Evolutionary conservation across 768 basidiomycete genomes (phyloP).

Genomic region (Roridomyces roridus): DNA sequence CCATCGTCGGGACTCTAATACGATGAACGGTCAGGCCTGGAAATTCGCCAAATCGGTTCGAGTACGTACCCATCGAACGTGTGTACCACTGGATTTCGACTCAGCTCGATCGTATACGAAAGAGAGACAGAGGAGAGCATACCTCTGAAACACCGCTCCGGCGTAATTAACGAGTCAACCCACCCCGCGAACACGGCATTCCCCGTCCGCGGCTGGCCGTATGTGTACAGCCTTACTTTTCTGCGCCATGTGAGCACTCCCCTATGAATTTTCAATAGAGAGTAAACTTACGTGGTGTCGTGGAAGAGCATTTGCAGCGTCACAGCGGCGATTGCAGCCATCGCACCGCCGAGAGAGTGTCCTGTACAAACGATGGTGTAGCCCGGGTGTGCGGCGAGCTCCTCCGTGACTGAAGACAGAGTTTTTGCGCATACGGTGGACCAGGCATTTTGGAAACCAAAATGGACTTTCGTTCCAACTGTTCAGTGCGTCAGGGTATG

Average conservation of each 20-base stretch:
- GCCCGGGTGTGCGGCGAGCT: slow-evolving; percentile 38
- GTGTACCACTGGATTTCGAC: slow-evolving; percentile 13
- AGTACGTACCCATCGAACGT: slow-evolving; percentile 19
- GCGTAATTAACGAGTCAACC: slow-evolving; percentile 12
- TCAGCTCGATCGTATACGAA: not conserved
- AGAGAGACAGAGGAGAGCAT: not conserved
- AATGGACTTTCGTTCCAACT: slow-evolving; percentile 17
- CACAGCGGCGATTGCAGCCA: slow-evolving; percentile 45
- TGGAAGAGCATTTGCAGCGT: slow-evolving; percentile 38
- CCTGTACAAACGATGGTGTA: slow-evolving; percentile 43
- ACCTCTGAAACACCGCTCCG: slow-evolving; percentile 17
- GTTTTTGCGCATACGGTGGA: too few relatives aligned
- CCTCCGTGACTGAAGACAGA: slow-evolving; percentile 35
- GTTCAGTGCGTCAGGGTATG: too few relatives aligned
- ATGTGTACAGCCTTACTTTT: slow-evolving; percentile 15
- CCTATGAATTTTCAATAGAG: not conserved
- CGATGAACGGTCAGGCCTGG: not conserved
- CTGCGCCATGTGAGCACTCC: not conserved
- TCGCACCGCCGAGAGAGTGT: slow-evolving; percentile 50
- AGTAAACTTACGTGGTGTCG: slow-evolving; percentile 17
- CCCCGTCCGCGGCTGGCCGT: slow-evolving; percentile 22
- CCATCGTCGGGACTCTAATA: slow-evolving; percentile 24
- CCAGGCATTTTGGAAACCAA: slow-evolving; percentile 17
- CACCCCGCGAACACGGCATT: slow-evolving; percentile 15
- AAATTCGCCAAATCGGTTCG: too few relatives aligned